Evolutionary conservation across 306 rosid species (phyloP), one percentile per base, ranked within the genome.

Genomic region (Castanea mollissima): DNA sequence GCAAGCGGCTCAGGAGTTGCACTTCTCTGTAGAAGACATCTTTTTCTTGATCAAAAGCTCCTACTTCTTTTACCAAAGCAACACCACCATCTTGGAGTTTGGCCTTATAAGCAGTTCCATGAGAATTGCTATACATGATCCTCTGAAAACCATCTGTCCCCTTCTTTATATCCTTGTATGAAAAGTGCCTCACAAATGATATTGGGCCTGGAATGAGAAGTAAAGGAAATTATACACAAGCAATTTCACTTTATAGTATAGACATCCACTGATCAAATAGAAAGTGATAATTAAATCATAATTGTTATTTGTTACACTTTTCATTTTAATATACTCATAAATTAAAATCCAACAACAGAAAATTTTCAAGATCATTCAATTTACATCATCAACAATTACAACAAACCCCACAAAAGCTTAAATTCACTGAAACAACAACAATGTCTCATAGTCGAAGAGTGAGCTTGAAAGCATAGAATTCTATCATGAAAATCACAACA

Each of bases 1-100:
- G 97, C 90, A 94, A 85, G 41, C 92, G 90, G 55, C 92, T 94
- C 80, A 94, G 83, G 82, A 88, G 89, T 71, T 94, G 97, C 46
- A 94, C 92, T 77, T 94, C 90, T 46, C 83, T 84, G 80, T 52
- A 83, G 85, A 94, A 94, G 75, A 34, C 78, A 44, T 86, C 89
- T 41, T 84, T 78, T 63, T 69, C 85, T 74, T 85, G 89, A 58
- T 80, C 84, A 74, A 75, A 82, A 72, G 69, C 91, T 75, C 82
- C 85, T 64, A 85, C 74, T 82, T 94, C 98, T 85, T 89, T 94
- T 32, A 94, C 89, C 89, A 92, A 86, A 65, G 82, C 87, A 81
- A 86, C 83, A 21, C 92, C 81, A 74, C 91, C 88, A 58, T 91
- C 91, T 74, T 78, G 88, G 63, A 92, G 91, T 76, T 74, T 91